Percentiles rank a stretch among this genome's conserved stretches.
Evolutionary conservation across 2,329 filamentous ascomycete genomes (phyloP).

Genomic region (Phyllosticta paracitricarpa): DNA sequence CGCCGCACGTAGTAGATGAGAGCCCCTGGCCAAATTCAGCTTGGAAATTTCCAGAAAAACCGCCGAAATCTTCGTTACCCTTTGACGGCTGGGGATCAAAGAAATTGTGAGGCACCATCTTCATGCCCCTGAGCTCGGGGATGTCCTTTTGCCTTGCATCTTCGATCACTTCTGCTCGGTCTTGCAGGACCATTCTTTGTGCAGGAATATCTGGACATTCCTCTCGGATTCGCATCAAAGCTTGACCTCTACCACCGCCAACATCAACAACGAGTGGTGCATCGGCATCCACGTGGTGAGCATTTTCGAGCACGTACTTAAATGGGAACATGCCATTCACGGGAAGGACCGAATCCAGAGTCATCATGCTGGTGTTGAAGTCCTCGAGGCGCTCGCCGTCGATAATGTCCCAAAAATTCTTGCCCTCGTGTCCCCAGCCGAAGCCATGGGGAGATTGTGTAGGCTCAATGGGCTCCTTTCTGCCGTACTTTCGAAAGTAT

Average conservation of each 20-base stretch:
- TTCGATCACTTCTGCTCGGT: slow-evolving; percentile 24
- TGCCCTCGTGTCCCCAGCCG: neutral
- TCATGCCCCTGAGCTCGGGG: slow-evolving; percentile 19
- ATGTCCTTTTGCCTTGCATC: slow-evolving; percentile 12
- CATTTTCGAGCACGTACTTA: slow-evolving; percentile 1
- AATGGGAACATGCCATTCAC: slow-evolving; percentile 5
- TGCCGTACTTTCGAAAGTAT: slow-evolving; percentile 6
- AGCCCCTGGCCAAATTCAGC: neutral
- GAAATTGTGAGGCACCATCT: slow-evolving; percentile 20
- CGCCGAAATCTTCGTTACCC: slow-evolving; percentile 8
- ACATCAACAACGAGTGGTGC: slow-evolving; percentile 31
- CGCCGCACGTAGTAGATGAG: slow-evolving; percentile 19
- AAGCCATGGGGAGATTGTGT: slow-evolving; percentile 1
- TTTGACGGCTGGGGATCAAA: slow-evolving; percentile 21
- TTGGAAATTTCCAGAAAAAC: neutral
- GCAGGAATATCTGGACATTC: slow-evolving; percentile 25
- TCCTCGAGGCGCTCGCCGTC: neutral
- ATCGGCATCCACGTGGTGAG: neutral
- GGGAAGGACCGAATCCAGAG: neutral
- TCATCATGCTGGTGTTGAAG: slow-evolving; percentile 7
- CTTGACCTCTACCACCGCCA: slow-evolving; percentile 33
- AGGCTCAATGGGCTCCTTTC: slow-evolving; percentile 6
- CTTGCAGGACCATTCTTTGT: slow-evolving; percentile 30
- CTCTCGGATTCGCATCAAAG: slow-evolving; percentile 23
- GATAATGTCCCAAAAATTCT: slow-evolving; percentile 6